Base-by-base conservation (phyloP, 257 asterid species). In the Salvia hispanica region DNA sequence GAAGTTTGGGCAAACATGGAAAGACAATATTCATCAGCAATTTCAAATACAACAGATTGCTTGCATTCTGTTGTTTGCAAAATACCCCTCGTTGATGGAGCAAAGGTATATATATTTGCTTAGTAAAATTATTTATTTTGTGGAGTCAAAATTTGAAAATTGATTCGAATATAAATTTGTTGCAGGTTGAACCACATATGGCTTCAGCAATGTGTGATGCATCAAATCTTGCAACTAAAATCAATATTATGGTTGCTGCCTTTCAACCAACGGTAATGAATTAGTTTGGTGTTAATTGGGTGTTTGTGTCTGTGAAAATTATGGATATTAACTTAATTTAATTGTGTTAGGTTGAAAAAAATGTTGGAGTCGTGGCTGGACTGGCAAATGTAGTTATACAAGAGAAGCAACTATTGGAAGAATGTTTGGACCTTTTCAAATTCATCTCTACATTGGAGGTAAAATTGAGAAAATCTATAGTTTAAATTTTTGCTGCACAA, bases 31-130 rank as follows among this genome's bases (percentile, higher is more conserved):
- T 40, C 55, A 21, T 81, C 88, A 47, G 83, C 96, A 15, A 73
- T 92, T 62, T 64, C 81, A 31, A 59, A n/a, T 40, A 90, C 93
- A 61, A 77, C 73, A 47, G 86, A 90, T 37, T 67, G 72, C n/a
- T 78, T 92, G 80, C 87, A 83, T 8, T 75, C 80, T 50, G 95
- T 76, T 60, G 76, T 86, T 31, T 88, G 96, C 71, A 83, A 76
- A 67, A 69, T 92, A 64, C 98, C 97, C 51, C 88, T 92, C 37
- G 74, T 83, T 11, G 90, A 86, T 54, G 96, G 98, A 11, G 96
- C 96, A 12, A 83, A 74, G 91, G 98, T 82, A 75, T 25, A 34
- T 40, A 21, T 33, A 15, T 3, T 25, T 0, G 11, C 2, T 25
- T 25, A 25, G 31, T 25, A 25, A 25, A 25, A 25, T 25, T 25